Evolutionary conservation across 2,329 filamentous ascomycete genomes (phyloP).

Genomic region (Monilinia vaccinii-corymbosi): DNA sequence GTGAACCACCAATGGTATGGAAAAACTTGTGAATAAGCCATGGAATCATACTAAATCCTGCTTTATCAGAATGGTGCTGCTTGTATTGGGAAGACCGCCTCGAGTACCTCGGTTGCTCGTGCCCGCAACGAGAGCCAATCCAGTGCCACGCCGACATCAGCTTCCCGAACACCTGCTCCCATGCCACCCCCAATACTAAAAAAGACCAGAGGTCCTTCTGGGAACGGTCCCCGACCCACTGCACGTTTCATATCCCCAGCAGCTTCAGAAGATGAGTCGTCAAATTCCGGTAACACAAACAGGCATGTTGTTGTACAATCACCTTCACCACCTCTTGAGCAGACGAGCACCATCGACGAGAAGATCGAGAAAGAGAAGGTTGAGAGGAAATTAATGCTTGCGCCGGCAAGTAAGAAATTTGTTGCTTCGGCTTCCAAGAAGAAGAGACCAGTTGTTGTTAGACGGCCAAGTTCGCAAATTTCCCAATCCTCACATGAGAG

Average conservation of each 20-base stretch:
- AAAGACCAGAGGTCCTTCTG: slow-evolving; percentile 46
- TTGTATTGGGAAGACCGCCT: slow-evolving; percentile 14
- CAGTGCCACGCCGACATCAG: slow-evolving; percentile 16
- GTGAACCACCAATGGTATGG: slow-evolving; percentile 37
- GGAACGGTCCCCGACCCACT: slow-evolving; percentile 46
- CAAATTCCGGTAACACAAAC: slow-evolving; percentile 32
- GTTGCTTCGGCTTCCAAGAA: slow-evolving; percentile 36
- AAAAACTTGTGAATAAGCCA: slow-evolving; percentile 5
- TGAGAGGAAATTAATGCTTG: slow-evolving; percentile 10
- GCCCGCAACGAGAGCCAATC: slow-evolving; percentile 13
- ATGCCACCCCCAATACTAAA: slow-evolving; percentile 49
- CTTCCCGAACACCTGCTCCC: slow-evolving; percentile 32
- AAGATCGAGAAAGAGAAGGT: slow-evolving; percentile 13
- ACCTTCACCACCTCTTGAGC: slow-evolving; percentile 17
- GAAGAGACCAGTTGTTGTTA: slow-evolving; percentile 38
- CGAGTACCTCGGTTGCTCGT: slow-evolving; percentile 20
- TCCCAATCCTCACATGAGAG: slow-evolving; percentile 32
- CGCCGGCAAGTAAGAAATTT: slow-evolving; percentile 32
- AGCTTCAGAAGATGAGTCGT: slow-evolving; percentile 35
- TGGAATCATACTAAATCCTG: slow-evolving; percentile 20
- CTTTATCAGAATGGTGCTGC: slow-evolving; percentile 17
- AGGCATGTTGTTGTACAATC: slow-evolving; percentile 24
- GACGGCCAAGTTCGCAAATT: slow-evolving; percentile 41
- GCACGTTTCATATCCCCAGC: slow-evolving; percentile 51
- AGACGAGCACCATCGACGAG: slow-evolving; percentile 13